Conservation (phyloP, 176 grass and related monocot species). For the Aegilops longissima region DNA sequence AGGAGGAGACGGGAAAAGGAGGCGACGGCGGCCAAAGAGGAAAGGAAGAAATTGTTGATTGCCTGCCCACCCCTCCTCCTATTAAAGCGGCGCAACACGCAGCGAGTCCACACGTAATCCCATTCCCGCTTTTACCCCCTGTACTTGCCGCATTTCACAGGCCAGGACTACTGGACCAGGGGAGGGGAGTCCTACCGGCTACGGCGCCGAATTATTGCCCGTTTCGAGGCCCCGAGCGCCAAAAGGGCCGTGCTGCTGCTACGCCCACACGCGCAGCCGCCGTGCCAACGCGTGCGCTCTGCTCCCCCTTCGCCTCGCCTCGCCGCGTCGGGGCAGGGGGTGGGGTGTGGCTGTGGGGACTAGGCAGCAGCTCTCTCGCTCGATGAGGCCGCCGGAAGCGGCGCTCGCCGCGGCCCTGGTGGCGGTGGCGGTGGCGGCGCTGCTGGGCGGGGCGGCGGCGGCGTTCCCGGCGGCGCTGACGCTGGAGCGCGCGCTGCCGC, state of each 20-base stretch:
- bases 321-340: conserved; percentile 24
- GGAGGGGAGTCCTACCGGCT: background rate
- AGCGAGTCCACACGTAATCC: conserved; percentile 28
- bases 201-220: background rate
- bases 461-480: conserved; percentile 38
- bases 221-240: background rate
- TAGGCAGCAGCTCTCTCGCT: background rate
- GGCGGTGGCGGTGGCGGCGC: background rate
- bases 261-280: conserved; percentile 39
- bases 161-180: background rate
- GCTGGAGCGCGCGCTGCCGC: conserved; percentile 75
- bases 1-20: background rate
- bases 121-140: conserved; percentile 17
- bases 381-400: conserved; percentile 56
- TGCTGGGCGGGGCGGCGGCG: background rate
- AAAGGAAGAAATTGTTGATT: background rate
- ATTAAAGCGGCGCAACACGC: conserved; percentile 26
- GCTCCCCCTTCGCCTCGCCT: background rate
- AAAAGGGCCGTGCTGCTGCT: conserved; percentile 25
- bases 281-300: background rate
- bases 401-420: background rate
- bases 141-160: background rate
- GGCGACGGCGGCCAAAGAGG: conserved; percentile 1
- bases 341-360: background rate
- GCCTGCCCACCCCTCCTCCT: background rate